A percentile compares a stretch with the other conserved stretches of the same genome.
Conservation (phyloP, 1,284 basidiomycete genomes). For the Ustilago cynodontis region DNA sequence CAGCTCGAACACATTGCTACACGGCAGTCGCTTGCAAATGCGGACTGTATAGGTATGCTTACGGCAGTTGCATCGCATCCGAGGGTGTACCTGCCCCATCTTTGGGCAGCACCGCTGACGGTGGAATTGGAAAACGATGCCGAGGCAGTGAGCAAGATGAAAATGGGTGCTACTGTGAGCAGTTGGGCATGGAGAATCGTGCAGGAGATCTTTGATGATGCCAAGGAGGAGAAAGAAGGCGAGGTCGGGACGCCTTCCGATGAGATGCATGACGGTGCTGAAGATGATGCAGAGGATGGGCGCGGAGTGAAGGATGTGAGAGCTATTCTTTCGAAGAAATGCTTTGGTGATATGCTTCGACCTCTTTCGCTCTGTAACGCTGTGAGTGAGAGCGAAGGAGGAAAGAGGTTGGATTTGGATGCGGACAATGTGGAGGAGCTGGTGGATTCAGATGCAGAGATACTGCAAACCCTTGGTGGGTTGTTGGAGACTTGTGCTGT, state of each 20-base stretch:
- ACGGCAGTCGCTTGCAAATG: conserved; percentile 33
- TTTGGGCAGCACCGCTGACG: conserved; percentile 36
- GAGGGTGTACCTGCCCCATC: conserved; percentile 46
- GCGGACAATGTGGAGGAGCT: conserved; percentile 46
- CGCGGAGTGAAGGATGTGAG: conserved; percentile 17
- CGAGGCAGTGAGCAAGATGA: conserved; percentile 31
- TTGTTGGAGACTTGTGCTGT: conserved; percentile 50
- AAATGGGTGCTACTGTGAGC: conserved; percentile 42
- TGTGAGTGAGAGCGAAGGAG: not conserved
- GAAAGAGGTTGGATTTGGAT: conserved; percentile 25
- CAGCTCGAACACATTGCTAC: conserved; percentile 78
- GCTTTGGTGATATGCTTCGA: conserved; percentile 25
- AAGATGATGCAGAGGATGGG: conserved; percentile 45
- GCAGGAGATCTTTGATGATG: conserved; percentile 49
- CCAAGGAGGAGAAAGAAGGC: conserved; percentile 46
- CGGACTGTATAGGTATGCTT: conserved; percentile 27
- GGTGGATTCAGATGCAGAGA: conserved; percentile 53
- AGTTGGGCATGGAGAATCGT: conserved; percentile 47
- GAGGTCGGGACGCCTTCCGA: conserved; percentile 27
- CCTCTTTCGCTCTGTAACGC: conserved; percentile 30
- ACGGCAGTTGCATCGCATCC: conserved; percentile 34
- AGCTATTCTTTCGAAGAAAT: conserved; percentile 36
- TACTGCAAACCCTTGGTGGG: conserved; percentile 42
- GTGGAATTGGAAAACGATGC: conserved; percentile 37
- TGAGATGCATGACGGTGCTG: conserved; percentile 36